These are phyloP conservation scores for Usnea hakonensis DNA, from an alignment of 495 filamentous ascomycete species.

Conservation along the genomic window DNA sequence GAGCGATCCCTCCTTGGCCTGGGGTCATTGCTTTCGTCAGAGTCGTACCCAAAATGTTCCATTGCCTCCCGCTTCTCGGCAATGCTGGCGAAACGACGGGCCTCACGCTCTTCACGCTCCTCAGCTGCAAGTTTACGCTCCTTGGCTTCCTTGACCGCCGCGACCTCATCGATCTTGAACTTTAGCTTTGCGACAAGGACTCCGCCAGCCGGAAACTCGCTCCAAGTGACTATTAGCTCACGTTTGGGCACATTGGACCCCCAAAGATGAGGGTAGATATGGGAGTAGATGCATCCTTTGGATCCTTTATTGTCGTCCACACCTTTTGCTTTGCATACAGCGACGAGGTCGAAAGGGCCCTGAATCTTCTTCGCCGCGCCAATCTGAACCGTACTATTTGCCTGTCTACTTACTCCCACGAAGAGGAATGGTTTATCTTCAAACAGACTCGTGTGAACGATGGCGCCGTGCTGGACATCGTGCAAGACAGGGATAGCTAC, in stretches of 20 bases:
- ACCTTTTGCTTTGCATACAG: conserved; percentile 16
- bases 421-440: conserved; percentile 24
- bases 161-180: conserved; percentile 8
- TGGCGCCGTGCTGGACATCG: conserved; percentile 25
- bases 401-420: conserved; percentile 24
- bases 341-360: conserved; percentile 26
- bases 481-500: conserved; percentile 20
- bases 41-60: not conserved
- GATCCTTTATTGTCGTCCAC: conserved; percentile 15
- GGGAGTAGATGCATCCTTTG: conserved; percentile 29
- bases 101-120: not conserved
- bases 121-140: not conserved
- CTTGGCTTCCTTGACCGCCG: not conserved
- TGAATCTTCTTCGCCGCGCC: conserved; percentile 19
- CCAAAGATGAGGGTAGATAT: conserved; percentile 30
- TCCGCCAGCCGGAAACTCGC: conserved; percentile 25
- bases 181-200: conserved; percentile 24
- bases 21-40: not conserved
- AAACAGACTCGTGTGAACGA: conserved; percentile 27
- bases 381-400: conserved; percentile 24
- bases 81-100: not conserved
- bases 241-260: conserved; percentile 20
- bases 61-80: not conserved
- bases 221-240: conserved; percentile 31
- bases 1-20: not conserved